Evolutionary conservation across 1,284 basidiomycete genomes (phyloP).

Genomic region (Meira nashicola): DNA sequence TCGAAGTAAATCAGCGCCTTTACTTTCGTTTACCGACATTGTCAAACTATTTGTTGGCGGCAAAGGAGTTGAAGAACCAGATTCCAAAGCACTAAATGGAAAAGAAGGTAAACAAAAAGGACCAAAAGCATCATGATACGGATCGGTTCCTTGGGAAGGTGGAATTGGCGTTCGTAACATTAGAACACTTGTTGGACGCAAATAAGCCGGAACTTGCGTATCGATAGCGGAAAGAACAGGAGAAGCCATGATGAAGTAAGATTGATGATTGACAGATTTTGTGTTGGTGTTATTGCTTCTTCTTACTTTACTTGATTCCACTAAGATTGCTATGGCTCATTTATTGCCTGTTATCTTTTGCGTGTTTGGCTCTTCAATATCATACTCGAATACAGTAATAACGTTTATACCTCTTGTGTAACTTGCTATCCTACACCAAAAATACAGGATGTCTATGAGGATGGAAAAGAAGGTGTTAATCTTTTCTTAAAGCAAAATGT

Average conservation of each 20-base stretch:
- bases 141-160: conserved; percentile 45
- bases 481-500: too few relatives aligned
- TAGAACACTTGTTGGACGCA: conserved; percentile 24
- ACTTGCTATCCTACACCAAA: too few relatives aligned
- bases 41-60: conserved; percentile 13
- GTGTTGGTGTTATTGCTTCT: too few relatives aligned
- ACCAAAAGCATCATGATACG: conserved; percentile 50
- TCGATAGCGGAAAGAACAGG: neutral
- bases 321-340: too few relatives aligned
- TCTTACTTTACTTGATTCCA: too few relatives aligned
- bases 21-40: conserved; percentile 15
- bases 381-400: too few relatives aligned
- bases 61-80: conserved; percentile 41
- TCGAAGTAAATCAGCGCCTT: conserved; percentile 13
- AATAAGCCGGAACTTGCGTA: neutral
- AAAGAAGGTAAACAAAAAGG: conserved; percentile 48
- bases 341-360: too few relatives aligned
- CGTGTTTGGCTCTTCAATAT: too few relatives aligned
- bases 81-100: conserved; percentile 43
- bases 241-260: neutral
- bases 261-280: too few relatives aligned
- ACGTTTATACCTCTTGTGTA: too few relatives aligned
- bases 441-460: too few relatives aligned
- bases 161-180: conserved; percentile 45
- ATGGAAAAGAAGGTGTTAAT: too few relatives aligned